A percentile compares a stretch with the other conserved stretches of the same genome.
These are phyloP conservation scores for Pulicaria dysenterica DNA, from an alignment of 129 eudicot species.

Conservation along the genomic window DNA sequence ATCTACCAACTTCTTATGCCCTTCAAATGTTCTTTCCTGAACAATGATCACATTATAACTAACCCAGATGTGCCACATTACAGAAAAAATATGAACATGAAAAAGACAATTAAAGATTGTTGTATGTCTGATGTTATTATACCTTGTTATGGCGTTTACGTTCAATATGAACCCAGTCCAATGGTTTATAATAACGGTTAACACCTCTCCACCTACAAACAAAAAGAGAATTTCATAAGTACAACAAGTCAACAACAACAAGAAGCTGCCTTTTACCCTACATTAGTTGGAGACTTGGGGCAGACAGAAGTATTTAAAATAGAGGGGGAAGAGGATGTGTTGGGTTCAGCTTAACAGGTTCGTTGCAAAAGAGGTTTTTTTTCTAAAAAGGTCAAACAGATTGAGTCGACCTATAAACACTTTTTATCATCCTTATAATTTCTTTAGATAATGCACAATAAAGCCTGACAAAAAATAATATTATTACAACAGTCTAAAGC, in stretches of 20 bases:
- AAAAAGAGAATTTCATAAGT: neutral
- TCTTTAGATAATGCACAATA: neutral
- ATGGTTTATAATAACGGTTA: slow-evolving; percentile 57
- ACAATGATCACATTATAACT: slow-evolving; percentile 2
- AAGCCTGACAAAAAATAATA: neutral
- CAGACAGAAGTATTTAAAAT: neutral
- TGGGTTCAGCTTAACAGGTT: too few relatives aligned
- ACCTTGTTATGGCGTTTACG: slow-evolving; percentile 78
- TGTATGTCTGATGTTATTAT: neutral
- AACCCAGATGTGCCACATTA: neutral
- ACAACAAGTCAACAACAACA: neutral
- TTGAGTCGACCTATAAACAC: neutral
- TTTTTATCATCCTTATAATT: neutral
- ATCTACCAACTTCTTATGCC: slow-evolving; percentile 69
- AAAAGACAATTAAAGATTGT: neutral
- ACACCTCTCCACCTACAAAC: slow-evolving; percentile 88
- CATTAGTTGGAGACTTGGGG: neutral
- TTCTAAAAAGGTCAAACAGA: neutral
- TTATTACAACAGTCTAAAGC: neutral
- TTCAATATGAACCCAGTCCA: slow-evolving; percentile 73
- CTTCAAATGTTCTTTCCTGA: slow-evolving; percentile 78
- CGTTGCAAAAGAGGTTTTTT: neutral
- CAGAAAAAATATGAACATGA: neutral
- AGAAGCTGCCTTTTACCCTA: neutral
- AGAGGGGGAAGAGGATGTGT: too few relatives aligned